phyloP scores from a whole-genome alignment of 164 flowering plant genomes.

The Stephania japonica region DNA sequence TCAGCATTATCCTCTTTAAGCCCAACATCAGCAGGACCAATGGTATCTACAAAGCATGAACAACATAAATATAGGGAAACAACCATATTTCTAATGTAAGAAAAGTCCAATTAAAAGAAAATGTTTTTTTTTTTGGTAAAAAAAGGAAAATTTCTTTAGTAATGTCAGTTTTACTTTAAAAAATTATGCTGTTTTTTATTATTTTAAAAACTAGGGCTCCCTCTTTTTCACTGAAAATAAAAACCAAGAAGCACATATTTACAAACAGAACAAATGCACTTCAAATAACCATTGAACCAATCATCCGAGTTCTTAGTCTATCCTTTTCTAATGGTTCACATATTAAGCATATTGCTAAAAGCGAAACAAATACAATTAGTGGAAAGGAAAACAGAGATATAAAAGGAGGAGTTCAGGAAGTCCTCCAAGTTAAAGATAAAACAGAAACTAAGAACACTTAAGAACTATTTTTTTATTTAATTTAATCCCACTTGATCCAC shows the following conservation, averaged over 20 bases:
- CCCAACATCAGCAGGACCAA: slow-evolving; percentile 78
- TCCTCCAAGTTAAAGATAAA: too few relatives aligned
- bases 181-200: neutral
- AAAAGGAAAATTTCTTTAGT: too few relatives aligned
- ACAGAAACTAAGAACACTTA: too few relatives aligned
- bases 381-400: too few relatives aligned
- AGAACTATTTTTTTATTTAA: too few relatives aligned
- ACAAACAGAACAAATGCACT: neutral
- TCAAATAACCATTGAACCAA: neutral
- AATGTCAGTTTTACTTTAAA: neutral
- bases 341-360: too few relatives aligned
- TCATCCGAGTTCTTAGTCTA: neutral
- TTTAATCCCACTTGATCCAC: too few relatives aligned
- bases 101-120: neutral
- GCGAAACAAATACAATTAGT: too few relatives aligned
- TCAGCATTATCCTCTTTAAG: slow-evolving; percentile 57
- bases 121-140: too few relatives aligned
- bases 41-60: slow-evolving; percentile 49
- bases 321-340: neutral
- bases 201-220: neutral
- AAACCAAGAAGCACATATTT: neutral
- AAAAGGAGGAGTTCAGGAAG: too few relatives aligned
- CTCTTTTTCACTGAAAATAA: neutral
- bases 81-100: neutral
- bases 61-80: neutral